Base-by-base conservation (phyloP, 1,284 basidiomycete genomes). In the Pyrrhoderma noxium region DNA sequence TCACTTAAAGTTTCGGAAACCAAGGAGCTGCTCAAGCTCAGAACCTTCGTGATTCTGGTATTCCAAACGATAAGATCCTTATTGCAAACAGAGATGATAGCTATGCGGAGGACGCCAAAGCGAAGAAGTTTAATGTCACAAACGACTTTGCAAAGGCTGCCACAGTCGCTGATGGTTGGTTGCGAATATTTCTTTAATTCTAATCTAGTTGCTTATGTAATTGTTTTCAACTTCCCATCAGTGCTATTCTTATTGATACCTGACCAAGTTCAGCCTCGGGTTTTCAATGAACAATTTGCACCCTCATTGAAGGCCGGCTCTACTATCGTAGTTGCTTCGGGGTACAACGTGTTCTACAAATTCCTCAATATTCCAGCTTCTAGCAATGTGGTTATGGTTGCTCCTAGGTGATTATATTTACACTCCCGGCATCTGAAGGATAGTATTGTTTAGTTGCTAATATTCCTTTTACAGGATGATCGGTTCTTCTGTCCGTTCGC, bases 361-460 rank as follows among this genome's bases (percentile, higher is more conserved):
- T 67, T 81, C 16, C 65, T 82, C 36, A 63, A 76, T 43, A 80
- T 82, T 61, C 69, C 70, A 49, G 64, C 72, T 2, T 65, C 67
- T n/a, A 80, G 81, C 58, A 72, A 80, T 59, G 77, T 82, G 25
- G 74, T 81, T 25, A 82, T 82, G 80, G 80, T 82, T 37, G 80
- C 80, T 18, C 80, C 80, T 16, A 72, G 80, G 77, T 78, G 50
- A 35, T n/a, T n/a, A n/a, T n/a, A 59, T 34, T 5, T n/a, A 34
- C 16, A 18, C 16, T 14, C 7, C 25, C 16, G 9, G 3, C 22
- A n/a, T 31, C 27, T 31, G 27, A n/a, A n/a, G n/a, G n/a, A n/a
- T n/a, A n/a, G n/a, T n/a, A n/a, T 11, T 5, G n/a, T 7, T 40
- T 40, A 7, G 5, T 40, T 8, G 19, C 13, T 39, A 40, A 16